Base-by-base conservation (phyloP, 306 rosid species). In the Fragaria ananassa region DNA sequence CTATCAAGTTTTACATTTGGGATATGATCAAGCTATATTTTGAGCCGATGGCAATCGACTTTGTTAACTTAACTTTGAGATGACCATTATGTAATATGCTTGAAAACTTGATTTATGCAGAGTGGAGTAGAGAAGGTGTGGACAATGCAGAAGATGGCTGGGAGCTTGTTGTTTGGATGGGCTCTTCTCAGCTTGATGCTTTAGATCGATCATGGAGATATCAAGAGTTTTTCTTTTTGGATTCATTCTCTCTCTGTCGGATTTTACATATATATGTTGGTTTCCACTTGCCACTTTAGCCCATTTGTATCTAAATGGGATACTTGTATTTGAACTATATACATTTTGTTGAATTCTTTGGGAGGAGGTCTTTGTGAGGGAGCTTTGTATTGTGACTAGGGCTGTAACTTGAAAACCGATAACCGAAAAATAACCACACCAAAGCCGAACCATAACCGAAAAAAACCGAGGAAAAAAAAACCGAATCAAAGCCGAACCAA, bases 61-160 rank as follows among this genome's bases (percentile, higher is more conserved):
- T 0, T 58, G 35, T 23, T 23, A 14, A 34, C 67, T 13, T 61
- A 13, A 29, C 7, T 6, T 31, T 63, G 12, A 63, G 68, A 63
- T 34, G 11, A 63, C 0, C n/a, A 64, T 18, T 44, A 2, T 8
- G 25, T 5, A 44, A 64, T 35, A 64, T 35, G 18, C 4, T 17
- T 5, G 29, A 74, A 41, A 27, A 46, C 11, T 11, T 29, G 3
- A 6, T 11, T 64, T 0, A 6, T 79, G 85, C 94, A 94, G 98
- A 91, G 94, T 76, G 98, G 98, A 75, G 94, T 49, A 17, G 93
- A 81, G 84, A 93, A 82, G 82, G 61, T 85, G 86, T 67, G 84
- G 83, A 80, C 89, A 2, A 18, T 81, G 81, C 79, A 79, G 72
- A 87, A 79, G 88, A 82, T 87, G 92, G 83, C 76, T 49, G 89